phyloP scores from a whole-genome alignment of 192 early-diverging fungal genomes.

The Phycomyces blakesleeanus region DNA sequence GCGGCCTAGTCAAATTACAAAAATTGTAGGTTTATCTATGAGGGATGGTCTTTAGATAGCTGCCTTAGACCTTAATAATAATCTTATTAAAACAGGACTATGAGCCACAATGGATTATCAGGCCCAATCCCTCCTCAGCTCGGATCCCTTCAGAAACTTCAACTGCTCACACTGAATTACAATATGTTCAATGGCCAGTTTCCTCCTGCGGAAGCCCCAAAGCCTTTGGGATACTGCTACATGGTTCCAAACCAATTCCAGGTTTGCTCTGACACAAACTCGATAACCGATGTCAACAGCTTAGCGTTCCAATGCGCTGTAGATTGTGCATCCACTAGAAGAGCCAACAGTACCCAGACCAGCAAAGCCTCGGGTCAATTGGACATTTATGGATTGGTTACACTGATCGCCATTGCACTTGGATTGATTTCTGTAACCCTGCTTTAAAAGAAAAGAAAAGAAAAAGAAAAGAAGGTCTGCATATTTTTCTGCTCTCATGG shows the following conservation, averaged over 20 bases:
- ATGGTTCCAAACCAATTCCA: constrained; percentile 29
- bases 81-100: constrained; percentile 6
- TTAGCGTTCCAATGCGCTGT: constrained; percentile 33
- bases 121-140: constrained; percentile 24
- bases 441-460: too few species aligned
- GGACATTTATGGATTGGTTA: neutral
- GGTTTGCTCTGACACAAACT: constrained; percentile 13
- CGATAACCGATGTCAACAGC: constrained; percentile 14
- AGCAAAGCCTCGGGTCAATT: neutral
- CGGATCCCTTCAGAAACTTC: constrained; percentile 6
- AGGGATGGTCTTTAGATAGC: too few species aligned
- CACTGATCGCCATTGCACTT: neutral
- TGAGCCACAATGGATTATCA: constrained; percentile 23
- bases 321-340: constrained; percentile 6
- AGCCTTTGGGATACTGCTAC: constrained; percentile 17
- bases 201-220: constrained; percentile 24
- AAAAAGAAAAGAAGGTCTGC: too few species aligned
- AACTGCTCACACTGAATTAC: constrained; percentile 23
- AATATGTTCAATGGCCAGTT: constrained; percentile 29
- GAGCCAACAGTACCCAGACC: neutral
- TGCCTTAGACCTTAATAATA: neutral
- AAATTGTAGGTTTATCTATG: constrained; percentile 21
- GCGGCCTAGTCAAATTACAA: constrained; percentile 20
- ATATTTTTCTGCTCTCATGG: too few species aligned
- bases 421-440: too few species aligned